A percentile compares a stretch with the other conserved stretches of the same genome.
These are phyloP conservation scores for Vigna reflexopilosa DNA, from an alignment of 306 rosid species.

Conservation along the genomic window DNA sequence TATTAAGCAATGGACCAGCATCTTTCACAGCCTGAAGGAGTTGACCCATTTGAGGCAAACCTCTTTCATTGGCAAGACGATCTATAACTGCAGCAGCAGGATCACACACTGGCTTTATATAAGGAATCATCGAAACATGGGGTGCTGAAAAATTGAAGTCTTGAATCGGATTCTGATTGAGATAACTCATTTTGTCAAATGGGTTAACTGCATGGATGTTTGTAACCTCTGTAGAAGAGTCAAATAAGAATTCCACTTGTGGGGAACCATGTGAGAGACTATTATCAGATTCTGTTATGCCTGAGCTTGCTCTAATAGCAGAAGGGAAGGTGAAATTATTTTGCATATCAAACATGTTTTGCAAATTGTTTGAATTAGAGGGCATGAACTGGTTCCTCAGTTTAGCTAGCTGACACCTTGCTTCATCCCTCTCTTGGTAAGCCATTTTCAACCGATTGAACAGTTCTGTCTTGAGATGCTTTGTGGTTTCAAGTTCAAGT, in stretches of 20 bases:
- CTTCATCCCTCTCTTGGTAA: slow-evolving; percentile 79
- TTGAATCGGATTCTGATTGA: slow-evolving; percentile 44
- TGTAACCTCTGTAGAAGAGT: slow-evolving; percentile 80
- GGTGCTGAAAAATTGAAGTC: slow-evolving; percentile 43
- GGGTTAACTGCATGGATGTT: slow-evolving; percentile 61
- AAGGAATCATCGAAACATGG: slow-evolving; percentile 40
- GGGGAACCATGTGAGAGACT: slow-evolving; percentile 72
- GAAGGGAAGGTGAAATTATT: slow-evolving; percentile 49
- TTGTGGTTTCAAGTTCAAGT: slow-evolving; percentile 64
- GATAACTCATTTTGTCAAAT: slow-evolving; percentile 40
- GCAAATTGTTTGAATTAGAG: slow-evolving; percentile 40
- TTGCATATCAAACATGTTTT: slow-evolving; percentile 40
- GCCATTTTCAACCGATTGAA: slow-evolving; percentile 56
- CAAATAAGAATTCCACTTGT: slow-evolving; percentile 73
- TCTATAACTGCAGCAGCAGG: slow-evolving; percentile 57
- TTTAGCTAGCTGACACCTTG: slow-evolving; percentile 59
- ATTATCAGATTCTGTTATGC: slow-evolving; percentile 62
- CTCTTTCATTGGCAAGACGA: slow-evolving; percentile 50
- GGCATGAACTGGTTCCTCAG: slow-evolving; percentile 45
- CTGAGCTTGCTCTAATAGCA: slow-evolving; percentile 60
- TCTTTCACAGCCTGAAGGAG: slow-evolving; percentile 74
- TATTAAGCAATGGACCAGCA: slow-evolving; percentile 83
- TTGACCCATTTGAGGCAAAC: slow-evolving; percentile 74
- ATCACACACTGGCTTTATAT: slow-evolving; percentile 47
- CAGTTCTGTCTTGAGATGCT: slow-evolving; percentile 41